Evolutionary conservation across 2,329 filamentous ascomycete genomes (phyloP).

Genomic region (Fusarium armeniacum): DNA sequence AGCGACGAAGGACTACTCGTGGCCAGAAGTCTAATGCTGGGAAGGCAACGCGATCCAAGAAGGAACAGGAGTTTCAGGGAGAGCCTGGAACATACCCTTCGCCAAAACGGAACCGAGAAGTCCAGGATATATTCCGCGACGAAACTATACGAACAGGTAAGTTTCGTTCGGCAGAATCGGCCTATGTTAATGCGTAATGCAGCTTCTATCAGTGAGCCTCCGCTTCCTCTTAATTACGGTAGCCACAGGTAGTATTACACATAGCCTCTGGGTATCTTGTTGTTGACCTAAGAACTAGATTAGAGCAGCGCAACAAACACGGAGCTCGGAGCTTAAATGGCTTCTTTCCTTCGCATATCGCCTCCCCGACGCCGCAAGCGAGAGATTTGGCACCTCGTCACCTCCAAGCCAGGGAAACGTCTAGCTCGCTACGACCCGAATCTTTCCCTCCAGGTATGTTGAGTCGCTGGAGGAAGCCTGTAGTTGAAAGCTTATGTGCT

Average conservation of each 20-base stretch:
- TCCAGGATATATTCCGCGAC: slow-evolving; percentile 53
- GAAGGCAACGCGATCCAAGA: slow-evolving; percentile 40
- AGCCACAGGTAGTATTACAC: slow-evolving; percentile 47
- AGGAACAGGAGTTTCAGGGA: slow-evolving; percentile 35
- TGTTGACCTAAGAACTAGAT: slow-evolving; percentile 46
- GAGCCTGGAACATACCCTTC: slow-evolving; percentile 23
- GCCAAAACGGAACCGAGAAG: slow-evolving; percentile 40
- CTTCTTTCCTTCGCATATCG: slow-evolving; percentile 57
- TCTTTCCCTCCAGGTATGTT: slow-evolving; percentile 34
- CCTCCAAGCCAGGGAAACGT: slow-evolving; percentile 45
- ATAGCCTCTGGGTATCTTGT: neutral
- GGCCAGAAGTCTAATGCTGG: slow-evolving; percentile 27
- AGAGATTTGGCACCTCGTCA: slow-evolving; percentile 50
- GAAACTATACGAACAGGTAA: slow-evolving; percentile 49
- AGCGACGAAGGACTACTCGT: slow-evolving; percentile 44
- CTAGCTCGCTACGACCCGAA: slow-evolving; percentile 38
- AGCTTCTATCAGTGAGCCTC: slow-evolving; percentile 48
- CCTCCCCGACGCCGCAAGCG: slow-evolving; percentile 54
- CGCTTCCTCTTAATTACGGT: slow-evolving; percentile 41
- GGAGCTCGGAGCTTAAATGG: slow-evolving; percentile 56
- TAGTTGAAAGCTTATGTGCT: slow-evolving; percentile 4
- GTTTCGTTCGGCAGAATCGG: slow-evolving; percentile 11
- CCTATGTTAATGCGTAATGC: slow-evolving; percentile 33
- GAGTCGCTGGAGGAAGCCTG: neutral
- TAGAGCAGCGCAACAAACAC: slow-evolving; percentile 53